Evolutionary conservation across 768 basidiomycete species (phyloP).

Genomic region (Tubosaeta brunneosetosa): DNA sequence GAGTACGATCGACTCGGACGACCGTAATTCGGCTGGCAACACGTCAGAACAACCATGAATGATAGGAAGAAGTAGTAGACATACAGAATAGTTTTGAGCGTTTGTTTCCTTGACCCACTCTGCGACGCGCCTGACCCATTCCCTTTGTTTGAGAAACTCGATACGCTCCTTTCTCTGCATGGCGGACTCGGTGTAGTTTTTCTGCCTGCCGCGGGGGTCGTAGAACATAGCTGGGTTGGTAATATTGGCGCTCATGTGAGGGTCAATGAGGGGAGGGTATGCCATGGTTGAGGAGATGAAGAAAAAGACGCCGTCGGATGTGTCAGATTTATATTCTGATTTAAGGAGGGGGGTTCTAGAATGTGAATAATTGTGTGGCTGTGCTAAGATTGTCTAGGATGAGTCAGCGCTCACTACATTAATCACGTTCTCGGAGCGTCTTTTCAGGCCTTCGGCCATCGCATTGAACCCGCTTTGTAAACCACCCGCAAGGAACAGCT

Average conservation of each 20-base stretch:
- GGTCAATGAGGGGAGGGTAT: slow-evolving; percentile 6
- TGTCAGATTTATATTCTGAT: slow-evolving; percentile 15
- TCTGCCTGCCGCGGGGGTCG: slow-evolving; percentile 43
- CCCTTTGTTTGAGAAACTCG: slow-evolving; percentile 47
- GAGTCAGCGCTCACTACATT: slow-evolving; percentile 12
- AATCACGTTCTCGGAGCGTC: slow-evolving; percentile 37
- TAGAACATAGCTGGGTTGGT: slow-evolving; percentile 26
- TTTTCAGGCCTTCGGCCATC: slow-evolving; percentile 56
- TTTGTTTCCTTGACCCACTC: slow-evolving; percentile 35
- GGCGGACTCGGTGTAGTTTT: slow-evolving; percentile 40
- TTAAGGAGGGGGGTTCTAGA: slow-evolving; percentile 19
- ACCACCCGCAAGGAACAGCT: slow-evolving; percentile 39
- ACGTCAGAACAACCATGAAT: background rate
- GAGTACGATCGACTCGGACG: slow-evolving; percentile 8
- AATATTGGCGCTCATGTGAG: slow-evolving; percentile 8
- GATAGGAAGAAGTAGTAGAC: background rate
- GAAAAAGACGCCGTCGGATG: slow-evolving; percentile 5
- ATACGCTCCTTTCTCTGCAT: slow-evolving; percentile 47
- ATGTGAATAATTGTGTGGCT: slow-evolving; percentile 16
- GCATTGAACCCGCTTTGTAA: slow-evolving; percentile 45
- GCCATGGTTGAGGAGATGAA: slow-evolving; percentile 11
- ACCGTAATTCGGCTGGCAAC: slow-evolving; percentile 17
- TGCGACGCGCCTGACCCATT: slow-evolving; percentile 38
- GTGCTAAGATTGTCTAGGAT: slow-evolving; percentile 25
- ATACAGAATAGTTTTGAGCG: slow-evolving; percentile 24